Evolutionary conservation across 805 yeast genomes (phyloP).

Genomic region (Crinitomyces ghanaensis): DNA sequence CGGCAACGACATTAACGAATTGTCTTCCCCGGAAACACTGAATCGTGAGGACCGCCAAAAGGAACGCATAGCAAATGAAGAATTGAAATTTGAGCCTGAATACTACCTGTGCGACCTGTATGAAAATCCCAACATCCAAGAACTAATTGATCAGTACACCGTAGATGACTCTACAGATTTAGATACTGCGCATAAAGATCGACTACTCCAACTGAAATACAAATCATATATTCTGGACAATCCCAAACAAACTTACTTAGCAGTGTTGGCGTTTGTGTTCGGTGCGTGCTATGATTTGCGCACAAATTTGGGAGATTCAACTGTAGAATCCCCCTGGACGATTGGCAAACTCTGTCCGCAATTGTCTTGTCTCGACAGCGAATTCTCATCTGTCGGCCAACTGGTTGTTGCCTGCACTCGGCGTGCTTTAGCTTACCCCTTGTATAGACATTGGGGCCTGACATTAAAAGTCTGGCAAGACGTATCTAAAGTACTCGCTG

Average conservation of each 20-base stretch:
- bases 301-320: slow-evolving; percentile 58
- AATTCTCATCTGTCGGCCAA: slow-evolving; percentile 35
- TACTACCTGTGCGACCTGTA: slow-evolving; percentile 76
- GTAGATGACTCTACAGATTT: slow-evolving; percentile 26
- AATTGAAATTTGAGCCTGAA: slow-evolving; percentile 73
- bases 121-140: slow-evolving; percentile 42
- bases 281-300: slow-evolving; percentile 66
- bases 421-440: slow-evolving; percentile 69
- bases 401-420: slow-evolving; percentile 52
- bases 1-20: slow-evolving; percentile 88
- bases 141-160: slow-evolving; percentile 23
- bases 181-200: slow-evolving; percentile 46
- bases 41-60: slow-evolving; percentile 45
- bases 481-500: slow-evolving; percentile 48
- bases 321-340: slow-evolving; percentile 88
- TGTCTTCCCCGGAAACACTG: slow-evolving; percentile 68
- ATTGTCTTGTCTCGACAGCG: slow-evolving; percentile 53
- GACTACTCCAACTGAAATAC: slow-evolving; percentile 58
- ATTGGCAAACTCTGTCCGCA: slow-evolving; percentile 81
- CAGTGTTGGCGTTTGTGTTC: slow-evolving; percentile 57
- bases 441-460: slow-evolving; percentile 60
- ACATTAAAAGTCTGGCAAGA: slow-evolving; percentile 61
- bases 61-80: slow-evolving; percentile 57
- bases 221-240: slow-evolving; percentile 43
- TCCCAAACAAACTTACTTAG: slow-evolving; percentile 45